Base-by-base conservation (phyloP, 768 basidiomycete genomes). In the Naganishia kalamii region DNA sequence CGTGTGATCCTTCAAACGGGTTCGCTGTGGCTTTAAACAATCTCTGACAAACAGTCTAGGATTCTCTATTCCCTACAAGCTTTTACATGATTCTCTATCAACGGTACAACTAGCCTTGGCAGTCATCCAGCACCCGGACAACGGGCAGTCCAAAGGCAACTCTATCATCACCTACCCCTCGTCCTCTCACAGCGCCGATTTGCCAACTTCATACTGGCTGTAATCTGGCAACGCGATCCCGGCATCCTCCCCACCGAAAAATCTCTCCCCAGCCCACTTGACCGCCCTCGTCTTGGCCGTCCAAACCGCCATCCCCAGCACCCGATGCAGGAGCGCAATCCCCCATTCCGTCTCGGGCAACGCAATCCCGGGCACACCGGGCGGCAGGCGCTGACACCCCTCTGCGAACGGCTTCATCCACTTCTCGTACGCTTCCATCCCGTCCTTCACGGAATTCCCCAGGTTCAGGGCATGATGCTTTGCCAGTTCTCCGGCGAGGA, bases 401-500 rank as follows among this genome's bases (percentile, higher is more conserved):
- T 21, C 47, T 25, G 48, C 48, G 12, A 49, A 25, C 3, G 23
- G 48, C 15, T 5, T 15, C 48, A 49, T 49, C 48, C 48, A 49
- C 13, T 25, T 15, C 32, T 49, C 48, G 48, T 49, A 27, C 27
- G 48, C 48, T 29, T 8, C 19, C 27, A 49, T 13, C 27, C 48
- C 48, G 4, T 25, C 48, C 32, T 49, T 49, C 27, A 17, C 1
- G 27, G 27, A 11, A 6, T 17, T 23, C 3, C 27, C 2, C n/a
- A n/a, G n/a, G n/a, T n/a, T n/a, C n/a, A n/a, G n/a, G n/a, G n/a
- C n/a, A n/a, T n/a, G n/a, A 30, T 49, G 21, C 57, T 72, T 70
- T 41, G 57, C 59, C 23, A 73, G 49, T 64, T 74, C 73, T 15
- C 67, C 67, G 17, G 67, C 73, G 33, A 74, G 69, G 19, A 74